phyloP scores from a whole-genome alignment of 2,329 filamentous ascomycete genomes.

The Colletotrichum gigasporum region DNA sequence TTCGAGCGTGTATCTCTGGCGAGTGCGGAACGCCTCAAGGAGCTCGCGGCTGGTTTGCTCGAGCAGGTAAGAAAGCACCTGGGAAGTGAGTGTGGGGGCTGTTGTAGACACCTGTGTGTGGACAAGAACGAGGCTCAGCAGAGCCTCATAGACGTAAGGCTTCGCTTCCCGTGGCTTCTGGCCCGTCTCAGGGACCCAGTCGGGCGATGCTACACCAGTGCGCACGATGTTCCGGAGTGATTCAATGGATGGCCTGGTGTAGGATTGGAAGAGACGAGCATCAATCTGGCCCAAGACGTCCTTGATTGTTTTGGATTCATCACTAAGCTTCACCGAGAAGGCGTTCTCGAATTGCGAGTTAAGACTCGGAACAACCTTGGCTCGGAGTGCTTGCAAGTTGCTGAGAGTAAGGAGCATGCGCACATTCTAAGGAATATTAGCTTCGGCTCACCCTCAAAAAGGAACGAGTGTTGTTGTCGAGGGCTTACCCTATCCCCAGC shows the following conservation, averaged over 20 bases:
- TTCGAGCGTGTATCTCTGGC: slow-evolving; percentile 76
- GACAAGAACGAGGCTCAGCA: slow-evolving; percentile 87
- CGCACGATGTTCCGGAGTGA: slow-evolving; percentile 76
- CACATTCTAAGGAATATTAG: slow-evolving; percentile 70
- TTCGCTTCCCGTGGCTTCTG: slow-evolving; percentile 77
- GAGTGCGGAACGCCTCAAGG: slow-evolving; percentile 79
- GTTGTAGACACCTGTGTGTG: slow-evolving; percentile 91
- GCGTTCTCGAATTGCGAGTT: slow-evolving; percentile 92
- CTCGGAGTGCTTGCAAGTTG: slow-evolving; percentile 86
- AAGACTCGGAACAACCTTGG: slow-evolving; percentile 85
- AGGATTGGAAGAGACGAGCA: slow-evolving; percentile 88
- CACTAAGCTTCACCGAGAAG: slow-evolving; percentile 93
- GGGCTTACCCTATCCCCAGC: slow-evolving; percentile 64
- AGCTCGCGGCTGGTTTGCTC: slow-evolving; percentile 83
- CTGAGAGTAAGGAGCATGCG: slow-evolving; percentile 94
- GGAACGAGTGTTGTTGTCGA: background rate
- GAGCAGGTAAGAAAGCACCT: slow-evolving; percentile 87
- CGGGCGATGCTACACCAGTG: slow-evolving; percentile 73
- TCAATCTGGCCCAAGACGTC: slow-evolving; percentile 94
- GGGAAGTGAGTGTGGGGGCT: slow-evolving; percentile 76
- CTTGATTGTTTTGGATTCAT: slow-evolving; percentile 90
- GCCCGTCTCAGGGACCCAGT: slow-evolving; percentile 72
- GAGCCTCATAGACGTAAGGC: slow-evolving; percentile 88
- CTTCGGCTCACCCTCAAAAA: background rate
- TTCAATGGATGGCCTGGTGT: slow-evolving; percentile 81